Evolutionary conservation across 1,284 basidiomycete genomes (phyloP), one percentile per base, ranked within the genome.

Genomic region (Fomes fomentarius): DNA sequence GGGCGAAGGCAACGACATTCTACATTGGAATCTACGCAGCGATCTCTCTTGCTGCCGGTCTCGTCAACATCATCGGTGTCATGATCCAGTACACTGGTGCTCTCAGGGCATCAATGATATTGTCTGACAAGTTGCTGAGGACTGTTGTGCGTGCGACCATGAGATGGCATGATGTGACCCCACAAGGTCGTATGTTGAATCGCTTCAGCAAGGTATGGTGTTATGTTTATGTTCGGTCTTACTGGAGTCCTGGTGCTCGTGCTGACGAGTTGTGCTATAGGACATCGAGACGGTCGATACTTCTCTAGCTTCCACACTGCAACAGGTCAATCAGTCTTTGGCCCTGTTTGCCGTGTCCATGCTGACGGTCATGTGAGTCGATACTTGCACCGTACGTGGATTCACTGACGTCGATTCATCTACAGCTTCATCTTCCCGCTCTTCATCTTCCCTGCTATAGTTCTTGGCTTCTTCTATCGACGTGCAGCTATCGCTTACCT

Each of bases 221-320:
- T 19, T 2, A 26, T 11, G 21, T 34, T n/a, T 28, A 7, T 21
- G 15, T 37, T 15, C 7, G 15, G 1, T 50, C 4, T 17, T n/a
- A 19, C 1, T n/a, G 30, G 37, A 17, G 39, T 8, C 26, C 37
- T 35, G 24, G 25, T 10, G 33, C 10, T 30, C 28, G 12, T 7
- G 12, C 28, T 40, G 1, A 3, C 47, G 22, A 15, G 11, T 30
- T 12, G 28, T 30, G 12, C 28, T 6, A 8, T 49, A 85, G 75
- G 92, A 94, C 66, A 81, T 93, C 37, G 88, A 91, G 67, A 90
- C 87, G 0, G 85, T 94, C 44, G 91, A 94, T 66, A 75, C 78
- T 0, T 84, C 83, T 0, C 72, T 94, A 14, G 84, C 85, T 9
- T 72, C 78, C 9, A 87, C 89, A 0, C 71, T 94, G 24, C 84